Percentiles rank a stretch among this genome's conserved stretches.
These are phyloP conservation scores for Megacollybia marginata DNA, from an alignment of 768 basidiomycete genomes.

Conservation along the genomic window DNA sequence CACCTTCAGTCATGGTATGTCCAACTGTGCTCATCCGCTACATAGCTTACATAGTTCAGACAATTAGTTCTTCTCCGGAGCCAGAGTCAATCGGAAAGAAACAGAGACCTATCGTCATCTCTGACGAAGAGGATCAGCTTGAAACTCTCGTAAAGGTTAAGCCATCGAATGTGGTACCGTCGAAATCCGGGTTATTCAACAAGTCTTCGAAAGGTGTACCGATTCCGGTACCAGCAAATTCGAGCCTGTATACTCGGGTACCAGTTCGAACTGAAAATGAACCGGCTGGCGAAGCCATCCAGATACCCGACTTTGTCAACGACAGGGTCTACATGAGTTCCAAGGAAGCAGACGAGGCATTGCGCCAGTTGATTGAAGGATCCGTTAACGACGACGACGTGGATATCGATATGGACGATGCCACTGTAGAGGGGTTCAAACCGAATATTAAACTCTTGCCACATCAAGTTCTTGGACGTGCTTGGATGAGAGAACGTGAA, in stretches of 20 bases:
- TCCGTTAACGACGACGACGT: slow-evolving; percentile 50
- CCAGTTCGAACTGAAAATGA: slow-evolving; percentile 3
- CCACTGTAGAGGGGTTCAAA: slow-evolving; percentile 70
- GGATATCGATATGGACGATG: slow-evolving; percentile 58
- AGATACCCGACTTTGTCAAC: slow-evolving; percentile 16
- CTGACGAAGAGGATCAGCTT: slow-evolving; percentile 2
- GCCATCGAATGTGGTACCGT: background rate
- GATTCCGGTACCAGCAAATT: background rate
- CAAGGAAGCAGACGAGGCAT: slow-evolving; percentile 67
- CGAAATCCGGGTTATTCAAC: background rate
- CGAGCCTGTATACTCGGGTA: background rate
- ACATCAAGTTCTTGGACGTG: slow-evolving; percentile 80
- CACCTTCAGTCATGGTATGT: background rate
- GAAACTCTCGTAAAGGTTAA: background rate
- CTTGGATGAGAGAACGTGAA: slow-evolving; percentile 87
- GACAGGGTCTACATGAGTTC: slow-evolving; percentile 26
- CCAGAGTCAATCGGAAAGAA: background rate
- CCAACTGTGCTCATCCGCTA: background rate
- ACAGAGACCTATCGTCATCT: slow-evolving; percentile 1
- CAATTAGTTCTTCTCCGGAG: background rate
- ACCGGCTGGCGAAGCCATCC: slow-evolving; percentile 23
- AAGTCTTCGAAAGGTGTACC: background rate
- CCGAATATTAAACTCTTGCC: slow-evolving; percentile 67
- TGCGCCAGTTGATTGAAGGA: slow-evolving; percentile 70
- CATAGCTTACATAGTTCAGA: background rate